Conservation (phyloP, 2,329 filamentous ascomycete species). For the Cytospora chrysosperma region DNA sequence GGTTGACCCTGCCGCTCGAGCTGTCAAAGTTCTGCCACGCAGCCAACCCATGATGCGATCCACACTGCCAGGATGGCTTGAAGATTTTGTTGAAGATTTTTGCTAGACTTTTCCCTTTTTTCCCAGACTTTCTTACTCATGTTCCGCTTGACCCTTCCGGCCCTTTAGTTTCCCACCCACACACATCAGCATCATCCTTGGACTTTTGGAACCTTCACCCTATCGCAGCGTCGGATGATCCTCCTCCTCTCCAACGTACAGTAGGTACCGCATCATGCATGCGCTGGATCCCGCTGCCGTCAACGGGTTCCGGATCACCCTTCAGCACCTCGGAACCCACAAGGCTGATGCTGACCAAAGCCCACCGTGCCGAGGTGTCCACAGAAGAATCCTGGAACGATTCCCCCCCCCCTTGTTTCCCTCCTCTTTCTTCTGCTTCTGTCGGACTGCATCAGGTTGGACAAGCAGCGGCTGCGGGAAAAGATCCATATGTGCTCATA, state of each 20-base stretch:
- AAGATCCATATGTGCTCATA: too few relatives aligned
- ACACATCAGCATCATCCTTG: background rate
- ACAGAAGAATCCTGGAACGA: too few relatives aligned
- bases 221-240: background rate
- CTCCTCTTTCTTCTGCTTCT: background rate
- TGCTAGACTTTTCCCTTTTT: background rate
- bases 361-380: background rate
- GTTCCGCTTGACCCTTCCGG: background rate
- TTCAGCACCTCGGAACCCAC: background rate
- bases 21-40: background rate
- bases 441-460: background rate
- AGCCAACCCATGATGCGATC: background rate
- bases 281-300: background rate
- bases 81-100: slow-evolving; percentile 6
- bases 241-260: background rate
- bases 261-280: too few relatives aligned
- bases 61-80: background rate
- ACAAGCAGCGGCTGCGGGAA: too few relatives aligned
- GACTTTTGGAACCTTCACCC: background rate
- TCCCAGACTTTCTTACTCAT: background rate
- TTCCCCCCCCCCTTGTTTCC: too few relatives aligned
- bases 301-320: background rate
- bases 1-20: background rate
- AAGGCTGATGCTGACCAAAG: background rate
- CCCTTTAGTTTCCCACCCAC: background rate